Evolutionary conservation across 306 rosid species (phyloP).

Genomic region (Vigna mungo): DNA sequence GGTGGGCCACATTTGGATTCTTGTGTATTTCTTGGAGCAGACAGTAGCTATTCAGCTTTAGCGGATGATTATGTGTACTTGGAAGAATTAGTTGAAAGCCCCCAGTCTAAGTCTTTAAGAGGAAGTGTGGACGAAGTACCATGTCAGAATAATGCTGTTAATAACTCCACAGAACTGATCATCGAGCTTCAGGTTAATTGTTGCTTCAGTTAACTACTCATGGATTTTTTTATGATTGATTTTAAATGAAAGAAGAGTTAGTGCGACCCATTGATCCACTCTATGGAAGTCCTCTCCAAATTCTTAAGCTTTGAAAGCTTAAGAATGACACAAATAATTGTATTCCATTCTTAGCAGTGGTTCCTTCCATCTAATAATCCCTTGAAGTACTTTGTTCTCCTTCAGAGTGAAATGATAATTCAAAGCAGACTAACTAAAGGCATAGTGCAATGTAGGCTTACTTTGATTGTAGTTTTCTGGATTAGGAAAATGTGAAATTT

Average conservation of each 20-base stretch:
- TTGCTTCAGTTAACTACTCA: slow-evolving; percentile 35
- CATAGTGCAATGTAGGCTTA: too few species aligned
- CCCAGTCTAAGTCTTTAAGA: slow-evolving; percentile 44
- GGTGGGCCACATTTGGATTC: slow-evolving; percentile 84
- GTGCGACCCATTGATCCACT: too few species aligned
- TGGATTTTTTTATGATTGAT: slow-evolving; percentile 2
- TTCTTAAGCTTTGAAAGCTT: too few species aligned
- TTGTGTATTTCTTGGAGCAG: slow-evolving; percentile 84
- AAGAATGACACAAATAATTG: too few species aligned
- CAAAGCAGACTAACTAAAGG: too few species aligned
- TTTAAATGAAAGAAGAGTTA: slow-evolving; percentile 7
- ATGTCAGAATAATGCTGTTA: slow-evolving; percentile 48
- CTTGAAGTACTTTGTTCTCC: too few species aligned
- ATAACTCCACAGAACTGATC: slow-evolving; percentile 60
- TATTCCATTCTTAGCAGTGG: too few species aligned
- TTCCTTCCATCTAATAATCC: too few species aligned
- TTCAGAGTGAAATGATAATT: too few species aligned
- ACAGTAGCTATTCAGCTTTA: slow-evolving; percentile 84
- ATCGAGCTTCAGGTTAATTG: slow-evolving; percentile 82
- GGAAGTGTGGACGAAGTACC: slow-evolving; percentile 53
- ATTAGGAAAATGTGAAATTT: not conserved
- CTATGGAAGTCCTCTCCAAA: too few species aligned
- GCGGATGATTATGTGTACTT: slow-evolving; percentile 72
- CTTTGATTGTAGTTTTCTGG: not conserved
- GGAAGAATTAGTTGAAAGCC: slow-evolving; percentile 58